These are phyloP conservation scores for Mycena pura DNA, from an alignment of 768 basidiomycete species.

Conservation along the genomic window DNA sequence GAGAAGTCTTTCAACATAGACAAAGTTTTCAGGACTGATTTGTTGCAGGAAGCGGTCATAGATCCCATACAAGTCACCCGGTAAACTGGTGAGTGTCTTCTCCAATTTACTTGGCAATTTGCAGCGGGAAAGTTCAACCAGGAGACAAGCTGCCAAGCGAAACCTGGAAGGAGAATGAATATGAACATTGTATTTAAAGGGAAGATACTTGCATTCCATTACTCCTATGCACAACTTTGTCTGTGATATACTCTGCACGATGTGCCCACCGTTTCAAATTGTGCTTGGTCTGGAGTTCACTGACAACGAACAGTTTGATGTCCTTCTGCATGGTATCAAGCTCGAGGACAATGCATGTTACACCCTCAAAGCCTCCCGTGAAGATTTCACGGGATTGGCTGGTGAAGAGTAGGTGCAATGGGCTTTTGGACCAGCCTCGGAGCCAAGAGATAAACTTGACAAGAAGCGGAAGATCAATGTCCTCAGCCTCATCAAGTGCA, in stretches of 20 bases:
- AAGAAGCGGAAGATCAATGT: background rate
- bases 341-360: background rate
- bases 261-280: too few species aligned
- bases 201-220: too few species aligned
- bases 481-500: slow-evolving; percentile 3
- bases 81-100: background rate
- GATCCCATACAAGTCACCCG: background rate
- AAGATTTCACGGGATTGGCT: background rate
- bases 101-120: background rate
- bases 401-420: slow-evolving; percentile 2
- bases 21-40: background rate
- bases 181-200: too few species aligned
- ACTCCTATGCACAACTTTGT: too few species aligned
- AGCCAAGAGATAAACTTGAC: background rate
- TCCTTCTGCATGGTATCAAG: background rate
- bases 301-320: background rate
- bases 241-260: too few species aligned
- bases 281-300: background rate
- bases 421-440: background rate
- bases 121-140: background rate
- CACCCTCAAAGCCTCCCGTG: background rate
- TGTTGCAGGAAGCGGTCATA: background rate
- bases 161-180: too few species aligned
- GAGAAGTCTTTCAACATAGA: background rate
- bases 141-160: background rate